Base-by-base conservation (phyloP, 345 rosid species). In the Ceriops tagal region DNA sequence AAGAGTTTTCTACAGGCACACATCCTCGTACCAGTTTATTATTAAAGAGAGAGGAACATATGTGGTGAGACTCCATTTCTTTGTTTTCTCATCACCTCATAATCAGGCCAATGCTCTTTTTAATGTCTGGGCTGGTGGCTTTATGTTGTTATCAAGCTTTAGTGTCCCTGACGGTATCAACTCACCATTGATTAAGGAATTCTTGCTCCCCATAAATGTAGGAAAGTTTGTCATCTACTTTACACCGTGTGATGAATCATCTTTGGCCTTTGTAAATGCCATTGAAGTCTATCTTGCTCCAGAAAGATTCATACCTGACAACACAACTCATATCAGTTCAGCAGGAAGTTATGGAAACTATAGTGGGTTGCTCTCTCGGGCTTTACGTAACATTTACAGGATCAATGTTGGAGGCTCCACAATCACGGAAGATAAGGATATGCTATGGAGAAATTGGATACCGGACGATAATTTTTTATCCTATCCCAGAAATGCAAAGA, bases 241-340 rank as follows among this genome's bases (percentile, higher is more conserved):
- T 57, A 18, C 5, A 6, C 93, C 93, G 1, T 18, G 26, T 6
- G 28, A 35, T 19, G 73, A 0, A 2, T 70, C 79, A 3, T 86
- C 90, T 21, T 64, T 89, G 0, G 85, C 93, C 4, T 70, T 85
- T 62, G 58, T 85, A 19, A 92, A 84, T 58, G 96, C 96, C 65
- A 80, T 89, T 0, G 93, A 88, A 72, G 83, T 81, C 65, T 85
- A 89, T 68, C 73, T 58, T 16, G 79, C 75, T 16, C 84, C 79
- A 11, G 59, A 64, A 1, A 62, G 68, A 53, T 71, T 83, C 56
- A 67, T 78, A 28, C 60, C 60, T 19, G 61, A 66, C 43, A 7
- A 43, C 5, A 37, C 68, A 3, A 16, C 24, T 9, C 65, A 13
- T 15, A 31, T 77, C 34, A 78, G 21, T 22, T 9, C 35, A 20